Base-by-base conservation (phyloP, 2,329 filamentous ascomycete genomes). In the Botrytis cinerea region DNA sequence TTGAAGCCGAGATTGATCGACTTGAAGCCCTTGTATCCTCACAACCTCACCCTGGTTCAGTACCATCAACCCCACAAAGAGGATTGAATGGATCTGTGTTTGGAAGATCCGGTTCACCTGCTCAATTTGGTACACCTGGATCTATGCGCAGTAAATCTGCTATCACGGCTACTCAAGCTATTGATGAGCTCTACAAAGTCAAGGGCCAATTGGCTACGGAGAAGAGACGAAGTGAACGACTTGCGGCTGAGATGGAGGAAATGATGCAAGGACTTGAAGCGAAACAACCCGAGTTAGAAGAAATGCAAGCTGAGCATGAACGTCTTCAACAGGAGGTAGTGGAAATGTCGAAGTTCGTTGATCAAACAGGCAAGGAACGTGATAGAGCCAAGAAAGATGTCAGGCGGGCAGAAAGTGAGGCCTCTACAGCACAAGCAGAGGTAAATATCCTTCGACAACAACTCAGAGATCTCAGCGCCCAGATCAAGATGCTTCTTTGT, bases 401-500 rank as follows among this genome's bases (percentile, higher is more conserved):
- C 18, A 89, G 94, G 76, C 95, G 92, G 82, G 92, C 91, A 71
- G 91, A 96, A 80, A 88, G 89, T n/a, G 88, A 93, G 73, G 87
- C 94, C 72, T 87, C 85, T 38, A 89, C 85, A 0, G 84, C 87
- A 0, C 87, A 90, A 75, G 86, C 88, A 1, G 94, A 98, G 82
- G 87, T 88, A 46, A 91, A 92, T 74, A 93, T 98, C 57, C 85
- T 97, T 38, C 92, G 92, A 70, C 93, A 94, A 76, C 94, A 98
- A 81, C 86, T 98, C 14, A 92, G 95, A 48, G 96, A 98, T 81
- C 87, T 97, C 32, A 94, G 94, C 78, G 91, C 92, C 1, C 95
- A 99, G 82, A 89, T 98, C 76, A 97, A 97, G 81, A 91, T 97
- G 80, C 87, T 99, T 9, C 87, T 98, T 7, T 93, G 97, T 82